These are phyloP conservation scores for Cyclocybe cylindracea DNA, from an alignment of 768 basidiomycete species.

Conservation along the genomic window DNA sequence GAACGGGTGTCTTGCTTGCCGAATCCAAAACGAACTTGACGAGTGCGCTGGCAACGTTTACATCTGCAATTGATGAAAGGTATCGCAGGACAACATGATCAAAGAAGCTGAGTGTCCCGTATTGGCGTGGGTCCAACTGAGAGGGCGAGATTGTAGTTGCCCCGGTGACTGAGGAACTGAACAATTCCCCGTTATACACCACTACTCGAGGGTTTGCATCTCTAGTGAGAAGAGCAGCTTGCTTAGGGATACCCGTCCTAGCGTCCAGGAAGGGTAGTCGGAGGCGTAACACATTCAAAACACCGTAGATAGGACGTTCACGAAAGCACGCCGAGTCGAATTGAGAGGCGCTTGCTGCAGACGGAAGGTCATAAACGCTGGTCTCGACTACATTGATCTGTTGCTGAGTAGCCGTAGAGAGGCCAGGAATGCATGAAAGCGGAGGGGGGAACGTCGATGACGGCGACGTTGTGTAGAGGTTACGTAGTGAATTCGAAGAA, in stretches of 20 bases:
- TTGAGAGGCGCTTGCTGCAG: constrained; percentile 24
- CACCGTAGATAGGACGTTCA: constrained; percentile 62
- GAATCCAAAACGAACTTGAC: constrained; percentile 46
- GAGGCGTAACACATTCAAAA: constrained; percentile 56
- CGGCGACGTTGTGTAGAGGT: constrained; percentile 42
- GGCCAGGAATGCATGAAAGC: constrained; percentile 59
- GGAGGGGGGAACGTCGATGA: constrained; percentile 57
- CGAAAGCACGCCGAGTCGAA: constrained; percentile 56
- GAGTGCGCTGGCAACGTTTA: constrained; percentile 45
- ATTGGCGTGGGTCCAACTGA: constrained; percentile 48
- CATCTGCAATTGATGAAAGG: constrained; percentile 49
- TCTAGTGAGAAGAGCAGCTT: constrained; percentile 49
- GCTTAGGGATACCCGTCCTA: constrained; percentile 40
- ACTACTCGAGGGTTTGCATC: constrained; percentile 49
- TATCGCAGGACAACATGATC: constrained; percentile 62
- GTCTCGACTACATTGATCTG: constrained; percentile 50
- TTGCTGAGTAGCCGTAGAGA: constrained; percentile 38
- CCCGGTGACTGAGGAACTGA: constrained; percentile 45
- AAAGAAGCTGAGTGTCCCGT: constrained; percentile 54
- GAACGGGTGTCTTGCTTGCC: constrained; percentile 30
- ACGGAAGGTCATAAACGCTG: constrained; percentile 50
- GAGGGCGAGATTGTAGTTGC: constrained; percentile 31
- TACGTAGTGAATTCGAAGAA: constrained; percentile 36
- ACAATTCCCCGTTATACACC: constrained; percentile 49
- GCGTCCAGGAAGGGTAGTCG: constrained; percentile 58